Evolutionary conservation across 805 yeast species (phyloP), one percentile per base, ranked within the genome.

Genomic region (Yamadazyma sp.): DNA sequence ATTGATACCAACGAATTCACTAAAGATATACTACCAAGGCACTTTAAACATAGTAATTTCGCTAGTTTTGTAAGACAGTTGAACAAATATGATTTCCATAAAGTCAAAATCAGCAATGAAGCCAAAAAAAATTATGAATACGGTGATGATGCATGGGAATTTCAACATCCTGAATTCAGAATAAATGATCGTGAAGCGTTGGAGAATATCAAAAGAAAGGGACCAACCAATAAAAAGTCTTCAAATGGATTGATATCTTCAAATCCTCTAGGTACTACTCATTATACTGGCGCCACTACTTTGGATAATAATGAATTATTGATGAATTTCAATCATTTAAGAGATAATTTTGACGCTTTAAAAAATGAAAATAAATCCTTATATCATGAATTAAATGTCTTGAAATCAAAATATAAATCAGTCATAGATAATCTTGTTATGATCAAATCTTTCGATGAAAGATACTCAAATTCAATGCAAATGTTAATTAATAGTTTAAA

Each of bases 1-100:
- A 55, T 85, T 22, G 95, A 93, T 61, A 86, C 95, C 10, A 86
- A 84, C 53, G 94, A 84, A 48, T 89, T 89, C 61, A 86, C 97
- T 23, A 83, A 82, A 45, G 83, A 82, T 33, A 84, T 93, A 10
- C 72, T 93, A 32, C 98, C 99, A 4, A 80, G 81, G 52, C 93
- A 87, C 63, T 93, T 89, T 70, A 93, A 93, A 58, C 98, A 93
- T 62, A 82, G 86, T 42, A 91, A 93, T 56, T 89, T 93, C 62
- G 94, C 98, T 14, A 81, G 93, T 21, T 93, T 93, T 70, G 98
- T 93, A 11, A 78, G 98, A 30, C 98, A 93, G 57, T 70, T 93
- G 50, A 93, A 93, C 70, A 93, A 93, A 61, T 93, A 93, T 55
- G 98, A 91, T 60, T 93, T 93, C 68, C 98, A 93, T 69, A 93